Evolutionary conservation across 371 early-diverging fungal species (phyloP), one percentile per base, ranked within the genome.

Genomic region (Mortierella sp.): DNA sequence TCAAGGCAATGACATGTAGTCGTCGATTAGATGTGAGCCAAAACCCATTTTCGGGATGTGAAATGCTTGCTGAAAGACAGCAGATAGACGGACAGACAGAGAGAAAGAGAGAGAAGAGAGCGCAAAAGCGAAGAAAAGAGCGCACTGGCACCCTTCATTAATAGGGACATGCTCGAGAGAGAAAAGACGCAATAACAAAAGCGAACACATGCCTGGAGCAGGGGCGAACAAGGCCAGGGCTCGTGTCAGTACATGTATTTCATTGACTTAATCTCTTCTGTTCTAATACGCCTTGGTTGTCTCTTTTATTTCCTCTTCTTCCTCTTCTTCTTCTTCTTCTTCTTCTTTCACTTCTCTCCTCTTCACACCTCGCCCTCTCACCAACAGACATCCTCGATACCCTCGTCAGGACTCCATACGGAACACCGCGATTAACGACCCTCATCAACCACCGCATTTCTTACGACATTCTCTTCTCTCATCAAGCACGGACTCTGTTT

Each of bases 351-450:
- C 31, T 55, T n/a, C 24, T 28, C 45, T 57, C 21, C 44, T 28
- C 68, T 34, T 19, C 52, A 26, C 52, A 26, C 45, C 52, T 26
- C 24, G 10, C 52, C 54, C 70, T 26, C 58, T 4, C 63, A 63
- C 63, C 63, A 63, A 34, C 63, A 63, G 42, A 38, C 63, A 16
- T 8, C 6, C 8, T n/a, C 34, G 19, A 63, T 31, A 63, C 63
- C 63, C 63, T 63, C 63, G 34, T 8, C 63, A 63, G 63, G 63
- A 63, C 63, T 63, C 63, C 63, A 63, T 34, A 7, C 16, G 63
- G 63, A 63, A 63, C 34, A 63, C 63, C 38, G 63, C 63, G 63
- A 63, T 63, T 63, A 63, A 63, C 63, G 38, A 63, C 16, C 19
- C 38, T 63, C 63, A 63, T 63, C 34, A 34, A 63, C 5, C 63